These are phyloP conservation scores for Podospora didyma DNA, from an alignment of 495 filamentous ascomycete species.

Conservation along the genomic window DNA sequence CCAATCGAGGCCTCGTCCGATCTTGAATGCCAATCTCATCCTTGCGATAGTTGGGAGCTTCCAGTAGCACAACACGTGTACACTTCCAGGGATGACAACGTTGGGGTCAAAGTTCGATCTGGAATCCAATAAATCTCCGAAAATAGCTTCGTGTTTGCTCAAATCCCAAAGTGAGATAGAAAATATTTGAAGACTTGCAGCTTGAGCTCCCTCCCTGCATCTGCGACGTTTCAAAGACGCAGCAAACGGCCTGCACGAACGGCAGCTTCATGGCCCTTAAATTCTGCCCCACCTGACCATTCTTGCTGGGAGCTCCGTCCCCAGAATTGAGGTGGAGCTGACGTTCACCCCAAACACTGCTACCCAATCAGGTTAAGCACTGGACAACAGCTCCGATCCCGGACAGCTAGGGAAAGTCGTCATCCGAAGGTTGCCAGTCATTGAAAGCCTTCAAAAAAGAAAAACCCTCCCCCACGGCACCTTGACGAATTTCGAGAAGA, in stretches of 20 bases:
- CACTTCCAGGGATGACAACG: too few relatives aligned
- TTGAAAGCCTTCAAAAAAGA: not conserved
- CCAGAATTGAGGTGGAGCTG: constrained; percentile 4
- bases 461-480: constrained; percentile 1
- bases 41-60: too few relatives aligned
- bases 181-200: not conserved
- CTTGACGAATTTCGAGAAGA: not conserved
- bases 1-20: constrained; percentile 3
- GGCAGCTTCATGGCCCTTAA: not conserved
- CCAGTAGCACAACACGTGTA: too few relatives aligned
- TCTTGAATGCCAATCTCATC: not conserved
- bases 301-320: constrained; percentile 6
- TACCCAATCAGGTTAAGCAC: not conserved
- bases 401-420: not conserved
- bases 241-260: not conserved
- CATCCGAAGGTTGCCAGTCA: not conserved
- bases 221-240: not conserved
- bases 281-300: constrained; percentile 1
- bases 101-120: too few relatives aligned
- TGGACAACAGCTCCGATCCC: not conserved
- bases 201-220: not conserved
- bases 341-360: not conserved
- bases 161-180: not conserved
- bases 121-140: too few relatives aligned
- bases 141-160: too few relatives aligned